Conservation (phyloP, 805 yeast genomes). For the Candida krabiensis region DNA sequence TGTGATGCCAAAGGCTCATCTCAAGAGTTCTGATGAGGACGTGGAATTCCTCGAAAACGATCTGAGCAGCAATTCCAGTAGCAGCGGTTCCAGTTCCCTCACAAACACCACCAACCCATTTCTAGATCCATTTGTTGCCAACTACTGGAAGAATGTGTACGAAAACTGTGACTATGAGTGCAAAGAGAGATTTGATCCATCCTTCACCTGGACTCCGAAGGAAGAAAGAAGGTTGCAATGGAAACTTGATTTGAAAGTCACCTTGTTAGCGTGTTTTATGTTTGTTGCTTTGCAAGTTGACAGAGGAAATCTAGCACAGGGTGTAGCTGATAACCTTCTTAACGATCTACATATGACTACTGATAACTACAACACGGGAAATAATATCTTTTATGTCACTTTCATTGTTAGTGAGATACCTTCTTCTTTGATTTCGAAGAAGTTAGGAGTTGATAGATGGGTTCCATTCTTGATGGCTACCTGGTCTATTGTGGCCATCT, state of each 20-base stretch:
- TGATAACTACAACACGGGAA: slow-evolving; percentile 54
- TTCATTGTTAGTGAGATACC: slow-evolving; percentile 44
- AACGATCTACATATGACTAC: slow-evolving; percentile 36
- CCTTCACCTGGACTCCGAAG: slow-evolving; percentile 34
- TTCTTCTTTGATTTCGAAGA: slow-evolving; percentile 40
- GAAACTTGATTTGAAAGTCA: slow-evolving; percentile 39
- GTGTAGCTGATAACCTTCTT: slow-evolving; percentile 44
- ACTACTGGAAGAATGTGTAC: slow-evolving; percentile 32
- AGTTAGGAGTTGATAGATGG: slow-evolving; percentile 37
- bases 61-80: too few relatives aligned
- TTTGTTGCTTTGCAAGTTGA: slow-evolving; percentile 45
- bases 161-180: slow-evolving; percentile 37
- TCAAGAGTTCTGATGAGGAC: too few relatives aligned
- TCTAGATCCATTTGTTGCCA: slow-evolving; percentile 34
- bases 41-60: too few relatives aligned
- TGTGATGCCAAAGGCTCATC: too few relatives aligned
- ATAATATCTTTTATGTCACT: slow-evolving; percentile 43
- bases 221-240: slow-evolving; percentile 28
- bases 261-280: slow-evolving; percentile 42
- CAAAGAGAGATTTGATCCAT: slow-evolving; percentile 36
- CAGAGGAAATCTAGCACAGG: slow-evolving; percentile 44
- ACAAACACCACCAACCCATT: slow-evolving; percentile 17
- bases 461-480: slow-evolving; percentile 39
- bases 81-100: neutral
- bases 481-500: slow-evolving; percentile 44